Evolutionary conservation across 306 rosid genomes (phyloP), one percentile per base, ranked within the genome.

Genomic region (Gastrolobium villosum): DNA sequence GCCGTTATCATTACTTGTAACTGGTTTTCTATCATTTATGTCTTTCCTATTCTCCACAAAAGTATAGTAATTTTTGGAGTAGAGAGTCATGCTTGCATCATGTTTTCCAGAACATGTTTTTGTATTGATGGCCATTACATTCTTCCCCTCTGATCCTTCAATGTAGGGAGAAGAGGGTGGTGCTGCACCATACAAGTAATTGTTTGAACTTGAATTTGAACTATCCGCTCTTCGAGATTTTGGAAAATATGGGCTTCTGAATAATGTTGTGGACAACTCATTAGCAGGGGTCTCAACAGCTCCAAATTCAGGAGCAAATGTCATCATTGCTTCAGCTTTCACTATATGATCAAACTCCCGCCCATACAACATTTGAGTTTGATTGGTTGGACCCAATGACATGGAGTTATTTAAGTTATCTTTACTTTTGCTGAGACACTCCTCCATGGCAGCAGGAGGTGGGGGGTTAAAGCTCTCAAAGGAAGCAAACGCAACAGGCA

Each of bases 281-380:
- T 90, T 89, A 15, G 87, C 61, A 65, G 95, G 89, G 46, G 93
- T 84, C 84, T 95, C 99, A 76, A 95, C 99, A 36, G 99, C 99
- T 72, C 99, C 98, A 89, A 89, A 95, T 84, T 95, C 99, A 66
- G 91, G 85, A 82, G 99, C 97, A 84, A 95, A 88, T 79, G 97
- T 89, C 97, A 95, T 89, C 89, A 95, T 83, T 71, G 99, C 99
- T 86, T 95, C 99, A 76, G 94, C 91, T 87, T 95, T 95, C 56
- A 87, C 77, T 76, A 95, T 89, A 81, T 91, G 99, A 88, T 92
- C 98, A 83, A 92, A 91, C 84, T 91, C 99, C 1, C 88, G 85
- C 7, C 81, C 67, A 84, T 87, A 83, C 82, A 84, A 81, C 82
- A 83, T 75, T 75, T 87, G 85, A 79, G 90, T 77, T 67, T 84